Conservation (phyloP, 1,284 basidiomycete genomes). For the Cutaneotrichosporon arboriforme region DNA sequence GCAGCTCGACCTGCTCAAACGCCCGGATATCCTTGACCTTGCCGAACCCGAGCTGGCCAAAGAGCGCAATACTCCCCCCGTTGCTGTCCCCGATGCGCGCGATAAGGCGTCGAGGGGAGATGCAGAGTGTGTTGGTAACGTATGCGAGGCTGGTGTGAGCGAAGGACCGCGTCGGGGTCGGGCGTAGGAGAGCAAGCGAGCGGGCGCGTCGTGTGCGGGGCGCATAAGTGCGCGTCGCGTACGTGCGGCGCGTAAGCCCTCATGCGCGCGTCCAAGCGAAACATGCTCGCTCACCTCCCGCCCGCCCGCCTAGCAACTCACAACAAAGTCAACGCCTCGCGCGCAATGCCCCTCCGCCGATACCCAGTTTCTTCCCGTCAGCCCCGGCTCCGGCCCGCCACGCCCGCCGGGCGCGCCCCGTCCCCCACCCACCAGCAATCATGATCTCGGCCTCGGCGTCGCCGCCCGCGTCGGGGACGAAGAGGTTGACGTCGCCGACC, state of each 20-base stretch:
- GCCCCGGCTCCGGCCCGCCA: too few relatives aligned
- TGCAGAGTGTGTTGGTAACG: constrained; percentile 21
- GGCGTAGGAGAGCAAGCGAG: constrained; percentile 4
- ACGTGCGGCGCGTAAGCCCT: too few relatives aligned
- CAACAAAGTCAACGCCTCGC: constrained; percentile 62
- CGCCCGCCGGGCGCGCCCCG: too few relatives aligned
- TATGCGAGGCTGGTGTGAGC: constrained; percentile 42
- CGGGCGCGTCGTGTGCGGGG: too few relatives aligned
- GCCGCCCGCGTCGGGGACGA: constrained; percentile 50
- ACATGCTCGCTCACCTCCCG: too few relatives aligned
- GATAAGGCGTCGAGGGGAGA: constrained; percentile 49
- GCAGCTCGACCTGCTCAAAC: constrained; percentile 70
- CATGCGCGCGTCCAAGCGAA: too few relatives aligned
- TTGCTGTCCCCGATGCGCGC: constrained; percentile 58
- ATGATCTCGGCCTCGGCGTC: constrained; percentile 71
- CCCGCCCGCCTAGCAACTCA: too few relatives aligned
- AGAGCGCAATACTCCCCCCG: constrained; percentile 56
- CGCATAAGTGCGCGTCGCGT: too few relatives aligned
- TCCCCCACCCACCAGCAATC: constrained; percentile 65
- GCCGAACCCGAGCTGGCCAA: constrained; percentile 63
- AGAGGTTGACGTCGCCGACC: constrained; percentile 23
- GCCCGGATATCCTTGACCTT: constrained; percentile 62
- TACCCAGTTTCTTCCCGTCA: constrained; percentile 5
- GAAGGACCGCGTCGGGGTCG: too few relatives aligned
- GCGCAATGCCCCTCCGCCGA: constrained; percentile 49